These are phyloP conservation scores for Psilocybe cubensis DNA, from an alignment of 768 basidiomycete species.

Conservation along the genomic window DNA sequence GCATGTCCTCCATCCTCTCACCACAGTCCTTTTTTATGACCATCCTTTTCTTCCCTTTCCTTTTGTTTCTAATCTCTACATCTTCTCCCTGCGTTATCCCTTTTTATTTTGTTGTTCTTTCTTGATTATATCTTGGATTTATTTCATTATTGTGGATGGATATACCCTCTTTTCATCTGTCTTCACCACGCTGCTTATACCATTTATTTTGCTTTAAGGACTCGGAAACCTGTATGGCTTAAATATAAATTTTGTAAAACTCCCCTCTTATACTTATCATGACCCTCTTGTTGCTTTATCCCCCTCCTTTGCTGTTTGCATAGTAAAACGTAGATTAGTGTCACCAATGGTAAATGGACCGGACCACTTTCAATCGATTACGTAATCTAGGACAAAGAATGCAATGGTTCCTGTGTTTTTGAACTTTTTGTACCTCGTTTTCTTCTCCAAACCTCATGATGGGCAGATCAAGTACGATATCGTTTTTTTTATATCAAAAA, in stretches of 20 bases:
- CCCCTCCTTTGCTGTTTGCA: too few species aligned
- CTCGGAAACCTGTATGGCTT: background rate
- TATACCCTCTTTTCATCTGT: background rate
- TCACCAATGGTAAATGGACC: too few species aligned
- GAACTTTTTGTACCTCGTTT: background rate
- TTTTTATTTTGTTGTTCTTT: background rate
- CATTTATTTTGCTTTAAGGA: background rate
- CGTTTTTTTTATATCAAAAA: background rate
- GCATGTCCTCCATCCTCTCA: too few species aligned
- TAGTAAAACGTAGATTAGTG: too few species aligned
- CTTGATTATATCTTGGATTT: background rate
- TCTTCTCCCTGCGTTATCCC: background rate
- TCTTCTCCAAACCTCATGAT: conserved; percentile 13
- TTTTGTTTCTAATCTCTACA: background rate
- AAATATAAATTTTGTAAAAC: background rate
- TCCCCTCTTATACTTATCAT: background rate
- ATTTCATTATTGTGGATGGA: background rate
- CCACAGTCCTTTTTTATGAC: too few species aligned
- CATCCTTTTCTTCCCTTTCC: background rate
- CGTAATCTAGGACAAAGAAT: conserved; percentile 1
- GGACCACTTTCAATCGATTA: background rate
- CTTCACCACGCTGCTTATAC: background rate
- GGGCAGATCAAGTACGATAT: conserved; percentile 26
- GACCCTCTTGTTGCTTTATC: background rate
- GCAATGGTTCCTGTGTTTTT: background rate